phyloP scores from a whole-genome alignment of 2,329 filamentous ascomycete genomes.

The Microcera coccophila region DNA sequence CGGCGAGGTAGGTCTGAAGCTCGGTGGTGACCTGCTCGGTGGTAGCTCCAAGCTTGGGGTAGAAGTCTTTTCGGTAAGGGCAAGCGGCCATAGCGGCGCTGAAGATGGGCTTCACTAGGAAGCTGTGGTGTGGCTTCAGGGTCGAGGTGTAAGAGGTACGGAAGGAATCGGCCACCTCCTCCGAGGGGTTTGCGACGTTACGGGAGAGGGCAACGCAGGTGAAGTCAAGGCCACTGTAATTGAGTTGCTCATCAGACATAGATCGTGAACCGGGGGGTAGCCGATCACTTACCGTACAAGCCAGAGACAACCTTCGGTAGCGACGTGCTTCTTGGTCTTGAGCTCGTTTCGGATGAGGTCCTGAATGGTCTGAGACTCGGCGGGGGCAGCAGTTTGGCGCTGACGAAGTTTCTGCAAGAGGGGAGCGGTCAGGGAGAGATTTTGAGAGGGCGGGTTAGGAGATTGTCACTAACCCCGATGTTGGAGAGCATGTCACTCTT shows the following conservation, averaged over 20 bases:
- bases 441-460: neutral
- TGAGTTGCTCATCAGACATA: no score
- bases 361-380: slow-evolving; percentile 79
- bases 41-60: slow-evolving; percentile 74
- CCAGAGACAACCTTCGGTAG: slow-evolving; percentile 89
- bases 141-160: slow-evolving; percentile 77
- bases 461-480: slow-evolving; percentile 63
- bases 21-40: slow-evolving; percentile 58
- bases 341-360: slow-evolving; percentile 81
- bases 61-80: slow-evolving; percentile 92
- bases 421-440: slow-evolving; percentile 14
- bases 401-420: slow-evolving; percentile 75
- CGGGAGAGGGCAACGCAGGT: slow-evolving; percentile 77
- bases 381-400: slow-evolving; percentile 71
- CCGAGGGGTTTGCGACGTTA: slow-evolving; percentile 63
- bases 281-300: slow-evolving; percentile 65
- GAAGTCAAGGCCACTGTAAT: slow-evolving; percentile 83
- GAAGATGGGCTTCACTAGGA: slow-evolving; percentile 89
- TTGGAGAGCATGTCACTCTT: slow-evolving; percentile 91
- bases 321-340: slow-evolving; percentile 81
- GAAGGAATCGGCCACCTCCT: slow-evolving; percentile 86
- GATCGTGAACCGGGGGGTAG: slow-evolving; percentile 1
- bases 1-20: slow-evolving; percentile 68
- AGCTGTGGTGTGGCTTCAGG: slow-evolving; percentile 87
- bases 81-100: slow-evolving; percentile 87